phyloP scores from a whole-genome alignment of 1,139 yeast species.

The Diutina pseudorugosa region DNA sequence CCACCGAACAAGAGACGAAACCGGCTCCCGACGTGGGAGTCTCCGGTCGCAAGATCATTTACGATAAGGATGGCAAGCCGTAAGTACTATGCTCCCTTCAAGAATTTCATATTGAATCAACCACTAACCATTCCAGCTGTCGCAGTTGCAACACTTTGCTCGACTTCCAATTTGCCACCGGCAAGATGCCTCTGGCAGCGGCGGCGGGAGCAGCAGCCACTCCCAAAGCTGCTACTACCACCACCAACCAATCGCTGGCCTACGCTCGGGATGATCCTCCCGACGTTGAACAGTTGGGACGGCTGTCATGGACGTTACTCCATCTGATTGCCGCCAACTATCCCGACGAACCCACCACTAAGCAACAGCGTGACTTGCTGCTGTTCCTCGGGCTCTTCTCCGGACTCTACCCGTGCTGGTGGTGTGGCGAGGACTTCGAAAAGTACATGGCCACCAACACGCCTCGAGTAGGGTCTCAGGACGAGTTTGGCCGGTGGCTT shows the following conservation, averaged over 20 bases:
- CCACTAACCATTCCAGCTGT: constrained; percentile 34
- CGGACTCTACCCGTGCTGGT: constrained; percentile 86
- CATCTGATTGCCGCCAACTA: constrained; percentile 88
- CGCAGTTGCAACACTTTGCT: constrained; percentile 71
- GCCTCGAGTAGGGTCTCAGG: constrained; percentile 61
- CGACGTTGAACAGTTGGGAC: constrained; percentile 71
- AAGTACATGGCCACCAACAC: constrained; percentile 46
- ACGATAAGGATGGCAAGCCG: constrained; percentile 89
- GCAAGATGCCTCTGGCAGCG: constrained; percentile 8
- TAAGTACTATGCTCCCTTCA: constrained; percentile 26
- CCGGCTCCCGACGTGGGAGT: constrained; percentile 33
- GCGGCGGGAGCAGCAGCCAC: constrained; percentile 10
- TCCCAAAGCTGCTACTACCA: constrained; percentile 7
- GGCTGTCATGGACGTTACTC: constrained; percentile 84
- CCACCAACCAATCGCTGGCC: neutral
- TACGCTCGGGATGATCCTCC: constrained; percentile 55
- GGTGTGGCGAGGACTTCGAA: constrained; percentile 80
- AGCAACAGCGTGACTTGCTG: constrained; percentile 60
- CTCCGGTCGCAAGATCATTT: constrained; percentile 58
- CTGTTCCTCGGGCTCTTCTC: constrained; percentile 64
- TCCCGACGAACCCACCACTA: constrained; percentile 53
- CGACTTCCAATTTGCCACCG: constrained; percentile 59
- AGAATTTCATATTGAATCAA: too few relatives aligned
- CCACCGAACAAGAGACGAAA: neutral
- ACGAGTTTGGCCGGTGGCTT: constrained; percentile 79